phyloP scores from a whole-genome alignment of 1,284 basidiomycete species.

The Rhodotorula sp. region DNA sequence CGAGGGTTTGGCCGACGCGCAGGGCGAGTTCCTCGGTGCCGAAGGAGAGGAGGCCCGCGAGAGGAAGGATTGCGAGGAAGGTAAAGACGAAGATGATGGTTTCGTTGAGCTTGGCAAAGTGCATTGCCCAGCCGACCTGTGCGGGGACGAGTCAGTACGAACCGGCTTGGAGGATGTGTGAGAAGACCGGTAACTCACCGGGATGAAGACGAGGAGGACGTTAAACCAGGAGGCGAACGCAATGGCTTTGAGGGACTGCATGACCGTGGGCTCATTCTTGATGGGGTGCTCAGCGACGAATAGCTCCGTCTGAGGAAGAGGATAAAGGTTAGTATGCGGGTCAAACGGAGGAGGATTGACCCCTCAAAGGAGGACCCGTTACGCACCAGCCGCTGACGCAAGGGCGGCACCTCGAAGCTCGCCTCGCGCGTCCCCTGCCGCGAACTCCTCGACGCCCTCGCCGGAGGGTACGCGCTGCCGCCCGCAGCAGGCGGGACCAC shows the following conservation, averaged over 20 bases:
- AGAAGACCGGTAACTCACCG: slow-evolving; percentile 25
- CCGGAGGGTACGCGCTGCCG: not conserved
- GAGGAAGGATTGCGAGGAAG: slow-evolving; percentile 51
- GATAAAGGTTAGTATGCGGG: not conserved
- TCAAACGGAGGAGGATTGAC: too few relatives aligned
- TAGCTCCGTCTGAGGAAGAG: slow-evolving; percentile 48
- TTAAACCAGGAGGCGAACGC: slow-evolving; percentile 52
- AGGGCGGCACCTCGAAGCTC: slow-evolving; percentile 6
- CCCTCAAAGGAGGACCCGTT: not conserved
- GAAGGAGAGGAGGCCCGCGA: slow-evolving; percentile 75
- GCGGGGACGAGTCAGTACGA: not conserved
- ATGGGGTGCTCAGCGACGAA: slow-evolving; percentile 50
- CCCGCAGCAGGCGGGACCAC: not conserved
- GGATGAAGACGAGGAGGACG: slow-evolving; percentile 53
- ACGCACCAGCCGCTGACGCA: slow-evolving; percentile 10
- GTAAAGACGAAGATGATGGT: slow-evolving; percentile 45
- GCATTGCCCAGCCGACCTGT: slow-evolving; percentile 50
- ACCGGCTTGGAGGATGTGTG: too few relatives aligned
- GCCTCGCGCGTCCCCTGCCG: slow-evolving; percentile 12
- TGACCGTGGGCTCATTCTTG: slow-evolving; percentile 50
- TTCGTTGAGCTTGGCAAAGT: slow-evolving; percentile 48
- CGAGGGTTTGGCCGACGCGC: slow-evolving; percentile 70
- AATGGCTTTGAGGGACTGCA: slow-evolving; percentile 48
- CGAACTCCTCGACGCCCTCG: not conserved
- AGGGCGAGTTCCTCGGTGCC: slow-evolving; percentile 83